Evolutionary conservation across 257 asterid genomes (phyloP).

Genomic region (Solanum megistacrolobum): DNA sequence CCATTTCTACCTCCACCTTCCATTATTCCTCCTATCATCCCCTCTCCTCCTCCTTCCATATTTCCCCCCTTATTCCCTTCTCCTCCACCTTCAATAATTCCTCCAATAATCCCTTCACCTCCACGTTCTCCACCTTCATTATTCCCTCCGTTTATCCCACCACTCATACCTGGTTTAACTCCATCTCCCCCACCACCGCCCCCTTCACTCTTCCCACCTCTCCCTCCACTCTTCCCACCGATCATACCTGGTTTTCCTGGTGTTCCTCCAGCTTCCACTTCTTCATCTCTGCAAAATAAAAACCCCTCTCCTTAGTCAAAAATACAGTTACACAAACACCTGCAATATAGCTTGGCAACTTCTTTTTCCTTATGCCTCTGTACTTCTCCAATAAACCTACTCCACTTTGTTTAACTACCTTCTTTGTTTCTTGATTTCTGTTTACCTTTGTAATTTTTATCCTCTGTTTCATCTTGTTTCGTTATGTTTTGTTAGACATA

Average conservation of each 20-base stretch:
- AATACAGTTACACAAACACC: background rate
- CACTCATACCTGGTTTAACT: conserved; percentile 40
- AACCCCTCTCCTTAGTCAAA: conserved; percentile 1
- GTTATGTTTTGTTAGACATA: conserved; percentile 1
- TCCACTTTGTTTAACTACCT: background rate
- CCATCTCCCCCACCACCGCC: conserved; percentile 44
- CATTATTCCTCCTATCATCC: conserved; percentile 37
- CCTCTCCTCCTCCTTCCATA: conserved; percentile 28
- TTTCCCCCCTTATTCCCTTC: conserved; percentile 36
- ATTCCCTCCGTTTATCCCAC: conserved; percentile 19
- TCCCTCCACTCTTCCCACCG: conserved; percentile 54
- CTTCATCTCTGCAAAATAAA: conserved; percentile 22
- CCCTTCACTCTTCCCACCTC: conserved; percentile 31
- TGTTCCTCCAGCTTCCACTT: conserved; percentile 33
- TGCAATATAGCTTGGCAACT: background rate
- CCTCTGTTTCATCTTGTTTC: background rate
- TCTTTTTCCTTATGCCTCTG: background rate
- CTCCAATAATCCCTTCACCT: conserved; percentile 43
- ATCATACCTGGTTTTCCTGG: conserved; percentile 25
- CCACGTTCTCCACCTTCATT: conserved; percentile 18
- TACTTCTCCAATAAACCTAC: background rate
- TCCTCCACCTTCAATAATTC: conserved; percentile 46
- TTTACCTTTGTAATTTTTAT: background rate
- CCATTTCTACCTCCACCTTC: conserved; percentile 39
- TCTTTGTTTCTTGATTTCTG: background rate